These are phyloP conservation scores for Euphorbia lathyris DNA, from an alignment of 345 rosid species.

Conservation along the genomic window DNA sequence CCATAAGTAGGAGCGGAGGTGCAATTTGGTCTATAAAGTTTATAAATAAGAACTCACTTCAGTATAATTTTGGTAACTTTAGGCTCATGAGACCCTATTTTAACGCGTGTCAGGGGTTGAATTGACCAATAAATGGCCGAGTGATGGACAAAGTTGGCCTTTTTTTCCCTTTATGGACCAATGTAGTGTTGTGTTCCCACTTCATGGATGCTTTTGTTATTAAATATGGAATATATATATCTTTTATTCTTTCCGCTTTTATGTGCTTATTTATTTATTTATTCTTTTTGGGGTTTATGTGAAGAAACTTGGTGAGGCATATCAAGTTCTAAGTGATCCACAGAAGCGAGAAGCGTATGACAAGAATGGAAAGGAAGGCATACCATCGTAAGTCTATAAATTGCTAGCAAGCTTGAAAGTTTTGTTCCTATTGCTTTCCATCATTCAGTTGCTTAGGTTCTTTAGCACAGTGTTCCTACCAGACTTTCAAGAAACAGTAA, in stretches of 20 bases:
- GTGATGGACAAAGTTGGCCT: background rate
- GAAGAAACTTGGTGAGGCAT: constrained; percentile 92
- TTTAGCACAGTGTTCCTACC: background rate
- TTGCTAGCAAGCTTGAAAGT: background rate
- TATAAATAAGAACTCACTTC: too few species aligned
- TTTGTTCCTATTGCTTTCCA: background rate
- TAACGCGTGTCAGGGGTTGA: background rate
- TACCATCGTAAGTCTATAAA: constrained; percentile 58
- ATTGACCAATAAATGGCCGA: background rate
- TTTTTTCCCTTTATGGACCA: background rate
- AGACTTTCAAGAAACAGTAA: background rate
- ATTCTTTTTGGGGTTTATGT: constrained; percentile 17
- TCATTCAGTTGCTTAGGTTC: background rate
- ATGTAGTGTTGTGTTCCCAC: background rate
- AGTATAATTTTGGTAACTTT: too few species aligned
- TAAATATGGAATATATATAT: background rate
- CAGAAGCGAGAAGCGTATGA: constrained; percentile 83
- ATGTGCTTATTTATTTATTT: constrained; percentile 13
- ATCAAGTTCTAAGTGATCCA: constrained; percentile 88
- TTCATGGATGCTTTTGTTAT: background rate
- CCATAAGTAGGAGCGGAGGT: too few species aligned
- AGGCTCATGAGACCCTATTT: too few species aligned
- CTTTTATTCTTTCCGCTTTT: background rate
- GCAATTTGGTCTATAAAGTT: too few species aligned
- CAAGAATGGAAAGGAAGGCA: constrained; percentile 77